Conservation (phyloP, 2,329 filamentous ascomycete genomes). For the Ceratocystis harringtonii region DNA sequence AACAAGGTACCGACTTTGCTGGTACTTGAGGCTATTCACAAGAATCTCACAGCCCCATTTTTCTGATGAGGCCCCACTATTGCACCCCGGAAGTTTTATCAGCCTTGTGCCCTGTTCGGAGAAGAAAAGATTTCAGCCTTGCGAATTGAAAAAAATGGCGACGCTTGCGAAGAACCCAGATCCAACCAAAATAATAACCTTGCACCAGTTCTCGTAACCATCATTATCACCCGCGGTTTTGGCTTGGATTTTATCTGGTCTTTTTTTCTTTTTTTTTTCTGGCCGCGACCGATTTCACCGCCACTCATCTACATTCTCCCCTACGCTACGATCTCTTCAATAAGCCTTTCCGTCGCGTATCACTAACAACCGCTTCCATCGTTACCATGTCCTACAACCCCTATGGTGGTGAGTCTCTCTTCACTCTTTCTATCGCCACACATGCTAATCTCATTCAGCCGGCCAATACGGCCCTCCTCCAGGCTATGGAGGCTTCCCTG, state of each 20-base stretch:
- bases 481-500: constrained; percentile 56
- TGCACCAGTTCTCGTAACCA: not conserved
- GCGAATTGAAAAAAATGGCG: constrained; percentile 5
- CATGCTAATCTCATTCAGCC: constrained; percentile 4
- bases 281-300: not conserved
- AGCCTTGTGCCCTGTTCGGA: constrained; percentile 6
- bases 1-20: not conserved
- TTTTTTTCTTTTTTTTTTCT: not conserved
- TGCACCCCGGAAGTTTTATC: not conserved
- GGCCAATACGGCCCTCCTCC: constrained; percentile 38
- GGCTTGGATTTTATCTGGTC: not conserved
- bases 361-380: not conserved
- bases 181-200: not conserved
- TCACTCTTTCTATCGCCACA: not conserved
- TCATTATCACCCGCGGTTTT: not conserved
- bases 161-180: not conserved
- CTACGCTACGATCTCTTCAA: not conserved
- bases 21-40: constrained; percentile 7
- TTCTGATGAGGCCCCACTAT: not conserved
- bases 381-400: constrained; percentile 42
- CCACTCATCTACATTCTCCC: not conserved
- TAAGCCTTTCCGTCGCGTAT: not conserved
- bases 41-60: constrained; percentile 10
- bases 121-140: constrained; percentile 11
- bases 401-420: constrained; percentile 36